Evolutionary conservation across 495 filamentous ascomycete genomes (phyloP), one percentile per base, ranked within the genome.

Genomic region (Elasticomyces elasticus): DNA sequence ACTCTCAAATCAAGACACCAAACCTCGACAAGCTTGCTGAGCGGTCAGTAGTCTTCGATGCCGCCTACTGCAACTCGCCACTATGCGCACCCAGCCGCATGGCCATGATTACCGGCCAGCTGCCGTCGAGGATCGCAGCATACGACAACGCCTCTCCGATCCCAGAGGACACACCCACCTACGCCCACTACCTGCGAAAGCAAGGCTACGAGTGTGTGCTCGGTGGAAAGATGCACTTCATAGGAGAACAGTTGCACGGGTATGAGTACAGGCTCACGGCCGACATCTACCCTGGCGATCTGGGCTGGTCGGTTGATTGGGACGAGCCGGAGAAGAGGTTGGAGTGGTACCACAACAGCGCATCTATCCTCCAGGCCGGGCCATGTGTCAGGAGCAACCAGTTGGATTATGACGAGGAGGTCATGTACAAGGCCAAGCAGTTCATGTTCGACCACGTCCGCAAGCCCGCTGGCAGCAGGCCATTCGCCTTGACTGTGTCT

Each of bases 211-310:
- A 94, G 69, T 92, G 88, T n/a, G 83, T 81, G 4, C 70, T 95
- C 57, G 86, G 88, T 0, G 88, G 88, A 50, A 95, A 95, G 75
- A 95, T 95, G 88, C 88, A 95, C 66, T 95, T 95, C 68, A 86
- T 89, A 52, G 88, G 88, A 42, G 88, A 95, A 62, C 88, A 95
- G 70, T 74, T 94, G 49, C 88, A 95, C 67, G 88, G 88, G 28
- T 95, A 88, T 62, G 88, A 95, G 71, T 81, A 84, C 61, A 77
- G 88, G 50, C 74, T 95, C 59, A 95, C 88, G n/a, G 83, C 79
- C 54, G 88, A 95, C 66, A 94, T 95, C 62, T 95, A 95, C 66
- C 88, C 88, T 2, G 88, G 84, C 38, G 88, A 95, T 63, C 84
- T 89, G 62, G 88, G 88, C 52, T 95, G 88, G 88, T 81, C 79